Percentiles rank a stretch among this genome's conserved stretches.
Evolutionary conservation across 345 rosid genomes (phyloP).

Genomic region (Salix suchowensis): DNA sequence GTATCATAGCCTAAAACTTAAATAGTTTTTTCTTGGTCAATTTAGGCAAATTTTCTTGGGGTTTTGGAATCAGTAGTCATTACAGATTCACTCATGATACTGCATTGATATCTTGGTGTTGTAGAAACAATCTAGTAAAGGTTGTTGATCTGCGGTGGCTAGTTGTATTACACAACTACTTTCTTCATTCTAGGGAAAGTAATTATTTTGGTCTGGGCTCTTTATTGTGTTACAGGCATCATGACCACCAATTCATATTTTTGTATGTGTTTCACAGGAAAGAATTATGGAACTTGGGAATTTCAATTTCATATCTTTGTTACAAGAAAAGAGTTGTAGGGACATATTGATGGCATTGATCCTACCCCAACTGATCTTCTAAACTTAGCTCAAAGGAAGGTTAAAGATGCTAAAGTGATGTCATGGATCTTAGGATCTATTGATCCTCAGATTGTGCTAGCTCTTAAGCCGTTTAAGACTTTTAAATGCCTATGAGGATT

Average conservation of each 20-base stretch:
- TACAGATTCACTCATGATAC: background rate
- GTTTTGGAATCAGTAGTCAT: background rate
- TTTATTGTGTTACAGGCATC: too few species aligned
- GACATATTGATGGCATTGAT: background rate
- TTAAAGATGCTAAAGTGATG: slow-evolving; percentile 11
- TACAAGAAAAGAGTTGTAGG: background rate
- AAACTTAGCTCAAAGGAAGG: background rate
- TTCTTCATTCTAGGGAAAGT: background rate
- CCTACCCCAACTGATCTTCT: background rate
- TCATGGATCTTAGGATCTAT: background rate
- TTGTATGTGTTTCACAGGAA: background rate
- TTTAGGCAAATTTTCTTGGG: background rate
- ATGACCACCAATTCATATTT: too few species aligned
- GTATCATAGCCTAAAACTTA: background rate
- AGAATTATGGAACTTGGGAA: slow-evolving; percentile 10
- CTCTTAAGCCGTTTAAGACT: background rate
- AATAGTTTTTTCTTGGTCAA: too few species aligned
- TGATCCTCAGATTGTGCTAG: background rate
- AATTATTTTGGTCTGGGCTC: background rate
- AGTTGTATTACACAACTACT: background rate
- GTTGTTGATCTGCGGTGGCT: background rate
- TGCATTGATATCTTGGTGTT: background rate
- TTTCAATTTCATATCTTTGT: slow-evolving; percentile 11
- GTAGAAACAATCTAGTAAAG: too few species aligned
- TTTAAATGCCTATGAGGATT: background rate